These are phyloP conservation scores for Aspergillus funiculosus DNA, from an alignment of 495 filamentous ascomycete species.

Conservation along the genomic window DNA sequence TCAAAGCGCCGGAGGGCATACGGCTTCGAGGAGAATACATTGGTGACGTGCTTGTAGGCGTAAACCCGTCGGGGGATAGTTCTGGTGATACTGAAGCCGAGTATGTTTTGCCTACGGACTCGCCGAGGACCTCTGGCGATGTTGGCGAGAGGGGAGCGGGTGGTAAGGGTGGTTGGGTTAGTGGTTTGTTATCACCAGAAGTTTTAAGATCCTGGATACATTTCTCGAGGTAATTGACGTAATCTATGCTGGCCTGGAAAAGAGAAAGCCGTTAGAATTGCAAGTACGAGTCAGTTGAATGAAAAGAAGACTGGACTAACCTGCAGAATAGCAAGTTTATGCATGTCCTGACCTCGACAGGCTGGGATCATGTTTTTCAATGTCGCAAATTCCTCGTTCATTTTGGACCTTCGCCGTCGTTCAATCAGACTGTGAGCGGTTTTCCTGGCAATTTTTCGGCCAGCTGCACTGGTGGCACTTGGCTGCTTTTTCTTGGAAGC, in stretches of 20 bases:
- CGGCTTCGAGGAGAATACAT: slow-evolving; percentile 36
- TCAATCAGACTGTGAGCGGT: slow-evolving; percentile 96
- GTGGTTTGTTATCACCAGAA: slow-evolving; percentile 29
- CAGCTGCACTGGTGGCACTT: slow-evolving; percentile 67
- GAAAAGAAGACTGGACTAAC: slow-evolving; percentile 41
- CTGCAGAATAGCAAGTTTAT: slow-evolving; percentile 94
- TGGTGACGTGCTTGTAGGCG: slow-evolving; percentile 32
- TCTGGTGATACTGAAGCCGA: slow-evolving; percentile 37
- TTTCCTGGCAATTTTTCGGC: slow-evolving; percentile 89
- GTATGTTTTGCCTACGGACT: slow-evolving; percentile 18
- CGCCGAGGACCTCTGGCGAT: slow-evolving; percentile 32
- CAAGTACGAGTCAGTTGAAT: background rate
- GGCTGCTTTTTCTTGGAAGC: slow-evolving; percentile 63
- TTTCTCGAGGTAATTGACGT: slow-evolving; percentile 87
- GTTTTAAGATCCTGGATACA: slow-evolving; percentile 79
- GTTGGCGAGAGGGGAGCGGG: slow-evolving; percentile 32
- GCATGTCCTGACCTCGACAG: slow-evolving; percentile 87
- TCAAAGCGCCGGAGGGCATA: slow-evolving; percentile 25
- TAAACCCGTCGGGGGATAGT: slow-evolving; percentile 20
- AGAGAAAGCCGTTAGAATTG: slow-evolving; percentile 3
- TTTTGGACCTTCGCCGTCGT: slow-evolving; percentile 83
- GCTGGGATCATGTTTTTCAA: slow-evolving; percentile 96
- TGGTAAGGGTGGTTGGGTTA: slow-evolving; percentile 16
- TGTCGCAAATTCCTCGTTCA: slow-evolving; percentile 97
- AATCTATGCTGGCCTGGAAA: slow-evolving; percentile 90